Evolutionary conservation across 2,329 filamentous ascomycete species (phyloP).

Genomic region (Myrmaecium sp.): DNA sequence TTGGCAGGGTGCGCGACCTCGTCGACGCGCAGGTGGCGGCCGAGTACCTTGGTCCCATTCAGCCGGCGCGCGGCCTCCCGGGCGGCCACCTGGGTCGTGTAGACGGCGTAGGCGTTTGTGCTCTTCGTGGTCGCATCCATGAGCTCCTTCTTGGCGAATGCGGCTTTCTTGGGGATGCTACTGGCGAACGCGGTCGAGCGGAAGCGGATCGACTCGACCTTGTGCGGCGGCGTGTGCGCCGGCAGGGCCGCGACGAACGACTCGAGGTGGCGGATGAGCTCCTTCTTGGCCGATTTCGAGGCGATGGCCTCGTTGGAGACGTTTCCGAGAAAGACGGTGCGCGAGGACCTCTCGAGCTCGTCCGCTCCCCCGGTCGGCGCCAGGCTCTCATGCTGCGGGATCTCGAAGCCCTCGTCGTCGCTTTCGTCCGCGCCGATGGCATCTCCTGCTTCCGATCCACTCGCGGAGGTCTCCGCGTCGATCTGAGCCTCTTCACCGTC

Average conservation of each 20-base stretch:
- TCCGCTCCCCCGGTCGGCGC: constrained; percentile 23
- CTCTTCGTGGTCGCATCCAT: constrained; percentile 85
- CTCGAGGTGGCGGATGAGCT: constrained; percentile 57
- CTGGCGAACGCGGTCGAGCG: constrained; percentile 77
- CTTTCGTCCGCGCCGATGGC: constrained; percentile 13
- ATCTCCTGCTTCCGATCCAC: constrained; percentile 5
- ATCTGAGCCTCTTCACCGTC: constrained; percentile 11
- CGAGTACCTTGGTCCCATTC: constrained; percentile 71
- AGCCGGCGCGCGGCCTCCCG: constrained; percentile 59
- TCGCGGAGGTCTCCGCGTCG: constrained; percentile 2
- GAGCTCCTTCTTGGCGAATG: constrained; percentile 76
- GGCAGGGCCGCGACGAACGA: constrained; percentile 47
- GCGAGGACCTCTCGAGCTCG: constrained; percentile 68
- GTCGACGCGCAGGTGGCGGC: constrained; percentile 80
- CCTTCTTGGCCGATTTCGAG: constrained; percentile 65
- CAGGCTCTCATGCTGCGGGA: constrained; percentile 34
- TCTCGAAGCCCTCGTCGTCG: constrained; percentile 31
- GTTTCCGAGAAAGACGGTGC: constrained; percentile 87
- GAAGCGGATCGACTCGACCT: constrained; percentile 83
- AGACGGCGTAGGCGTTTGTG: constrained; percentile 89
- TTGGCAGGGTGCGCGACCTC: constrained; percentile 74
- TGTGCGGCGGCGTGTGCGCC: constrained; percentile 38
- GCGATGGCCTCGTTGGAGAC: constrained; percentile 70
- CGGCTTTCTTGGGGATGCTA: constrained; percentile 79
- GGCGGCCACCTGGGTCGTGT: constrained; percentile 57